These are phyloP conservation scores for Shiraia sp. DNA, from an alignment of 2,329 filamentous ascomycete genomes.

Conservation along the genomic window DNA sequence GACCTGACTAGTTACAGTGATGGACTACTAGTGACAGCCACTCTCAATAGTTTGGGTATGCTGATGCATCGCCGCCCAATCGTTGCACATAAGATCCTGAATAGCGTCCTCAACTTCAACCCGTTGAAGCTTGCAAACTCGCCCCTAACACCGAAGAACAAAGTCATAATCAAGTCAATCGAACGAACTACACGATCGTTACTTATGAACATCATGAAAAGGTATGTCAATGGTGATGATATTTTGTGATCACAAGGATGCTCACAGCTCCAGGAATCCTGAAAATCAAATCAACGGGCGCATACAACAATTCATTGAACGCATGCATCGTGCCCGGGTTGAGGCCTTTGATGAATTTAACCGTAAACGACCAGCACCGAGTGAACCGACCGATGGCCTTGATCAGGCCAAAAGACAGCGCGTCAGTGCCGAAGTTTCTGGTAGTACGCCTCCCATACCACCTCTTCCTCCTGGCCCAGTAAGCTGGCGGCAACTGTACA, in stretches of 20 bases:
- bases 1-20: conserved; percentile 62
- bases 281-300: conserved; percentile 74
- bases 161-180: conserved; percentile 88
- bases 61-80: conserved; percentile 80
- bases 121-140: conserved; percentile 79
- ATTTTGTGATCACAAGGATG: conserved; percentile 1
- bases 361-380: conserved; percentile 75
- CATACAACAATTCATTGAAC: conserved; percentile 86
- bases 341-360: conserved; percentile 79
- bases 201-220: conserved; percentile 79
- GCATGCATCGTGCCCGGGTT: conserved; percentile 74
- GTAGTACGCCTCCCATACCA: conserved; percentile 59
- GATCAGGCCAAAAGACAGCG: conserved; percentile 83
- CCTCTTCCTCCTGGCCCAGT: conserved; percentile 75
- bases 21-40: conserved; percentile 85
- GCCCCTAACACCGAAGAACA: conserved; percentile 75
- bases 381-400: conserved; percentile 70
- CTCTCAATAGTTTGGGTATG: conserved; percentile 82
- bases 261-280: conserved; percentile 64
- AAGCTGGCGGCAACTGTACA: conserved; percentile 82
- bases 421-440: conserved; percentile 58
- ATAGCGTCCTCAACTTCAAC: conserved; percentile 86
- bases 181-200: conserved; percentile 88
- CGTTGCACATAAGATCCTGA: conserved; percentile 83
- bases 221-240: conserved; percentile 53